Conservation (phyloP, 2,329 filamentous ascomycete genomes). For the Scytalidium sp. region DNA sequence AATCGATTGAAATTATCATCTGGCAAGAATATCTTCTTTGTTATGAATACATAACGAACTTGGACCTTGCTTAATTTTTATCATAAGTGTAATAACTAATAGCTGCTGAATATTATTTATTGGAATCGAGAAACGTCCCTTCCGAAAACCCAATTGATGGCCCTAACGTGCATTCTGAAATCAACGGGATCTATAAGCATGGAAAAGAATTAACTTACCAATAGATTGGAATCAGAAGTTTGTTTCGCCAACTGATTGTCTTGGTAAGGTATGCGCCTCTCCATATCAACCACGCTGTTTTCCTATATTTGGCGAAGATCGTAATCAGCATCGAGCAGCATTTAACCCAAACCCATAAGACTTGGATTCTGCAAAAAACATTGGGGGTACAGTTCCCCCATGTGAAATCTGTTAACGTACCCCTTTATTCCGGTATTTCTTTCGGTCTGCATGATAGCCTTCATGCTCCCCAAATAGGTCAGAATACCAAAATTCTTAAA, state of each 20-base stretch:
- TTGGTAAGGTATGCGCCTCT: conserved; percentile 71
- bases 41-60: too few relatives aligned
- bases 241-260: conserved; percentile 69
- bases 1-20: too few relatives aligned
- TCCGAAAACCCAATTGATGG: conserved; percentile 60
- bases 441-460: conserved; percentile 66
- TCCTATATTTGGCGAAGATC: conserved; percentile 16
- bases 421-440: conserved; percentile 56
- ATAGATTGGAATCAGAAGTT: conserved; percentile 69
- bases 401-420: conserved; percentile 16
- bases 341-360: too few relatives aligned
- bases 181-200: neutral
- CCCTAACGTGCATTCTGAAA: conserved; percentile 26
- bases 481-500: conserved; percentile 73
- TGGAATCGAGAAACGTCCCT: conserved; percentile 61
- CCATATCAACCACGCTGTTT: conserved; percentile 70
- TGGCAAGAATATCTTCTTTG: too few relatives aligned
- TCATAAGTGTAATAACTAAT: too few relatives aligned
- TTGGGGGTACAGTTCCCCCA: too few relatives aligned
- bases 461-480: conserved; percentile 73
- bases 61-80: too few relatives aligned
- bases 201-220: conserved; percentile 42
- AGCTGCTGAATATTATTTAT: too few relatives aligned
- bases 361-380: too few relatives aligned
- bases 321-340: conserved; percentile 6